These are phyloP conservation scores for Blastocystis sp. DNA, from an alignment of 352 stramenopile genomes.

Conservation along the genomic window DNA sequence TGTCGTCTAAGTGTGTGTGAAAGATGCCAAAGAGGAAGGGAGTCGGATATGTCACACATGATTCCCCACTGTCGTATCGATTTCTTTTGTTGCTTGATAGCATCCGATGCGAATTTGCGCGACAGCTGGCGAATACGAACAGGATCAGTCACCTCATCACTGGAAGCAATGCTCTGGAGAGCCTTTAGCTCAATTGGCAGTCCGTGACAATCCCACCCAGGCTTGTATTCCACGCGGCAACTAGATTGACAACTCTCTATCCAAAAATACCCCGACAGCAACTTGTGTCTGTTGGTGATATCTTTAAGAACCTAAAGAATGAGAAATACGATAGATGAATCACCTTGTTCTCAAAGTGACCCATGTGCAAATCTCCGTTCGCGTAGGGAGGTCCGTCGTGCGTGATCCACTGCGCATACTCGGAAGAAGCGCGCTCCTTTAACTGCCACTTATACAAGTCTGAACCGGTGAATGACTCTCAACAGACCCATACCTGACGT, in stretches of 20 bases:
- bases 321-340: background rate
- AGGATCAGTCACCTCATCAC: constrained; percentile 67
- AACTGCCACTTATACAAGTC: constrained; percentile 47
- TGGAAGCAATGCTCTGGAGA: constrained; percentile 75
- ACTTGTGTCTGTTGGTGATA: constrained; percentile 88
- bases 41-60: constrained; percentile 58
- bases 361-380: constrained; percentile 94
- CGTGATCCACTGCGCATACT: constrained; percentile 71
- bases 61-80: constrained; percentile 87
- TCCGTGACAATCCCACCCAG: constrained; percentile 92
- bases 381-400: constrained; percentile 96
- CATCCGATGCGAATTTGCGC: constrained; percentile 76
- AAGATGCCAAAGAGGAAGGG: background rate
- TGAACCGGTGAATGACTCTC: background rate
- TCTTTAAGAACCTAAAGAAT: constrained; percentile 79
- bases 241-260: background rate
- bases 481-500: constrained; percentile 62
- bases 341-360: constrained; percentile 81
- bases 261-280: constrained; percentile 74
- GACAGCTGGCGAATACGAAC: constrained; percentile 80
- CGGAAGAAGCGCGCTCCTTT: background rate
- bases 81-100: constrained; percentile 78
- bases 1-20: background rate
- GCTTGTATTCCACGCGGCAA: constrained; percentile 27
- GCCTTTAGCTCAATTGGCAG: constrained; percentile 96